Base-by-base conservation (phyloP, 208 protist genomes). In the Trypanosoma boissoni region DNA sequence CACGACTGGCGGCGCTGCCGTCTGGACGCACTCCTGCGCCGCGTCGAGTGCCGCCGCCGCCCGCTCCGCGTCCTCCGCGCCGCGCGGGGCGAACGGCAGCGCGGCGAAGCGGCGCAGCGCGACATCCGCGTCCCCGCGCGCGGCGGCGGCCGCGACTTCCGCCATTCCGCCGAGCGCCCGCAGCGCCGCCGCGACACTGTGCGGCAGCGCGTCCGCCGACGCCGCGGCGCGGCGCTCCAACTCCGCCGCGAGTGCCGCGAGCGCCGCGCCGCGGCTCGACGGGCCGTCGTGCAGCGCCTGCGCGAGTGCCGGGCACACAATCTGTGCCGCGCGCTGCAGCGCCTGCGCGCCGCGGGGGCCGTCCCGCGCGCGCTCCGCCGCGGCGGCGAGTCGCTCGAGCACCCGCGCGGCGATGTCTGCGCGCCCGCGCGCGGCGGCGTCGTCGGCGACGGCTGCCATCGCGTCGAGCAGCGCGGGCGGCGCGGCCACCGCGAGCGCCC, bases 71-170 rank as follows among this genome's bases (percentile, higher is more conserved):
- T 69, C 56, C 1, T 44, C 68, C 10, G 54, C 36, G 20, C 39
- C 45, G 41, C 45, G 16, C 10, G 86, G 86, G 16, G 86, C 73
- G 46, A 93, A 88, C 0, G 86, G 72, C 16, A 93, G 70, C 42
- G 55, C 61, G 32, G 77, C 55, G 42, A 90, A 89, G 34, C 45
- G 20, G 24, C 56, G 48, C 18, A 88, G 52, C 20, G 80, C 80
- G 24, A 68, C 52, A 59, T 72, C 68, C n/a, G 53, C 3, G 45
- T 86, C 69, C 18, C 72, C 73, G 21, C 71, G 64, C 3, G 52
- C 63, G 37, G 53, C 39, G 48, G 63, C 58, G 24, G 68, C 44
- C 50, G 74, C 83, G 52, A 86, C 76, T 37, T 87, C 81, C 28
- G 82, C 64, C 75, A 93, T 82, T 49, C 53, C 60, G 56, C 76